Base-by-base conservation (phyloP, 257 asterid genomes). In the Prunella vulgaris region DNA sequence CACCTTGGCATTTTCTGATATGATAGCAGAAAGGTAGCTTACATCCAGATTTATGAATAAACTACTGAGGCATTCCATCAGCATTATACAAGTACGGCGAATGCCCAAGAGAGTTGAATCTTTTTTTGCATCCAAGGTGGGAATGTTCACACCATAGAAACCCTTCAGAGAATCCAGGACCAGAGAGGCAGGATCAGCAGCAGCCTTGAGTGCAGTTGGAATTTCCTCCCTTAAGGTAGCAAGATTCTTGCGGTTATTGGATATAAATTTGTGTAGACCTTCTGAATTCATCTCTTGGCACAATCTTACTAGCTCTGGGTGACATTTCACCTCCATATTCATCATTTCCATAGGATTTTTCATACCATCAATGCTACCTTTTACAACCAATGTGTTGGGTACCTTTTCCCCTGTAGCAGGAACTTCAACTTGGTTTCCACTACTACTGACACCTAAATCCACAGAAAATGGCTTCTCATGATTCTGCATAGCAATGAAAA, bases 71-170 rank as follows among this genome's bases (percentile, higher is more conserved):
- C 96, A 91, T 84, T 91, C 97, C 91, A 91, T 81, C 85, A 91
- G 74, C 96, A 91, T 88, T 66, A 91, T 91, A 78, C 97, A 91
- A 28, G 93, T 86, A 59, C 96, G 85, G 27, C 97, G 96, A 74
- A 88, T 76, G 57, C 97, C 97, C 54, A 88, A 74, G 35, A 88
- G 88, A 72, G 70, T 87, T 20, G 93, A 75, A 68, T 88, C 96
- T 63, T 83, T 88, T 79, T 80, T 88, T 30, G 91, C 83, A 81
- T 88, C 97, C n/a, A 76, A 58, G 42, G 56, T 79, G 9, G 86
- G 80, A 78, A 76, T 25, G 56, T 81, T 91, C 21, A 35, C 49
- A 51, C 83, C 70, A 72, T 91, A 91, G 84, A 91, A 91, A 73
- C 95, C 97, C 30, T 81, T 81, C 53, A 91, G 90, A 24, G 96